These are phyloP conservation scores for Aspergillus sclerotiicarbonarius DNA, from an alignment of 495 filamentous ascomycete species.

Conservation along the genomic window DNA sequence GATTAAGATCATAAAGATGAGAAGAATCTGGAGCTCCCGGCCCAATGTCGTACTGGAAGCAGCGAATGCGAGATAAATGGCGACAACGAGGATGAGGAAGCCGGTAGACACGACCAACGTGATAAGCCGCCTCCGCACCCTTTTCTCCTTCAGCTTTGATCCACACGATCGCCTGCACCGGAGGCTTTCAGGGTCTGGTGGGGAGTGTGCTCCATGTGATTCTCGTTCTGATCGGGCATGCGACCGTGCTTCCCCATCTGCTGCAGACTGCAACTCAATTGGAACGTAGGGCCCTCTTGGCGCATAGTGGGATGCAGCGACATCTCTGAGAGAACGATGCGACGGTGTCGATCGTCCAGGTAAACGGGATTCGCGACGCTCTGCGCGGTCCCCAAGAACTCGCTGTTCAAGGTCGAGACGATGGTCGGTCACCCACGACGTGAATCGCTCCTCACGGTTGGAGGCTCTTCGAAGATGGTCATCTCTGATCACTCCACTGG, in stretches of 20 bases:
- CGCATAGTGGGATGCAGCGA: not conserved
- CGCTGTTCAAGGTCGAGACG: slow-evolving; percentile 5
- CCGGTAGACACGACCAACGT: slow-evolving; percentile 55
- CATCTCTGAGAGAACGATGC: not conserved
- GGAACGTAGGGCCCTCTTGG: slow-evolving; percentile 3
- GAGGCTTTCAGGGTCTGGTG: not conserved
- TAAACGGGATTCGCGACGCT: slow-evolving; percentile 1
- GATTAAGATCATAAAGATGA: slow-evolving; percentile 71
- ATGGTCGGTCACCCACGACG: not conserved
- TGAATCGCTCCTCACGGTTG: not conserved
- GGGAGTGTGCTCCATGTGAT: not conserved
- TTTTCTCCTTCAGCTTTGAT: slow-evolving; percentile 52
- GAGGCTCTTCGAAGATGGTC: not conserved
- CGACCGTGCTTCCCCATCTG: not conserved
- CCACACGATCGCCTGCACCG: slow-evolving; percentile 40
- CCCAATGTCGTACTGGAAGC: slow-evolving; percentile 53
- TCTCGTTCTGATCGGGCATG: not conserved
- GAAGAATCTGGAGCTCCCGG: slow-evolving; percentile 68
- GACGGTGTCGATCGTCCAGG: slow-evolving; percentile 1
- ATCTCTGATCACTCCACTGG: slow-evolving; percentile 2
- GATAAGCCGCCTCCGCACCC: slow-evolving; percentile 54
- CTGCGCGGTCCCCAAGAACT: slow-evolving; percentile 7
- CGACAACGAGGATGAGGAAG: slow-evolving; percentile 52
- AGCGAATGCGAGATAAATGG: slow-evolving; percentile 65
- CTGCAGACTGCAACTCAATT: slow-evolving; percentile 3